These are phyloP conservation scores for Cryptococcus floricola DNA, from an alignment of 1,284 basidiomycete genomes.

Conservation along the genomic window DNA sequence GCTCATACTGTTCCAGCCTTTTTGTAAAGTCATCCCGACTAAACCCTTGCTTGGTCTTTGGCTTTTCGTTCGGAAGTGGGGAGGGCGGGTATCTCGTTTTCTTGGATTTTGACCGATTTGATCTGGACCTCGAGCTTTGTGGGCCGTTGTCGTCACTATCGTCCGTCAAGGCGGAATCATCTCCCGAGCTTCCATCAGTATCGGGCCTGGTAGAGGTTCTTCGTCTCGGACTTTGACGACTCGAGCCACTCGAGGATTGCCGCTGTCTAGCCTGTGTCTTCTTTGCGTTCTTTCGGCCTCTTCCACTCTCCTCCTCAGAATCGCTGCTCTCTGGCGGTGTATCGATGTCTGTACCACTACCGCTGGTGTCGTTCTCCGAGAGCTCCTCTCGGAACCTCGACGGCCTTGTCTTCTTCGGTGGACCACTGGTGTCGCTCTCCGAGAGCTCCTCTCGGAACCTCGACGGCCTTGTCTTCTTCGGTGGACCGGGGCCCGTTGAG, in stretches of 20 bases:
- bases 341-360: not conserved
- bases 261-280: too few relatives aligned
- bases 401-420: not conserved
- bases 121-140: too few relatives aligned
- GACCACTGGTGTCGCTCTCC: not conserved
- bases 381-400: not conserved
- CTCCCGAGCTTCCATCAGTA: not conserved
- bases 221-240: too few relatives aligned
- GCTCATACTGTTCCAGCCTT: not conserved
- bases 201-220: too few relatives aligned
- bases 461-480: not conserved
- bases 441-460: not conserved
- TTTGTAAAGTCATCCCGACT: not conserved
- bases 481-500: conserved; percentile 1
- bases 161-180: not conserved
- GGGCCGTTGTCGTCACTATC: not conserved
- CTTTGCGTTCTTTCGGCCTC: not conserved
- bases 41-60: too few relatives aligned
- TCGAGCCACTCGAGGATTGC: too few relatives aligned
- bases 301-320: not conserved
- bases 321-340: not conserved
- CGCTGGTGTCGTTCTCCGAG: not conserved
- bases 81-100: too few relatives aligned
- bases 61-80: too few relatives aligned
- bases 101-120: too few relatives aligned